phyloP scores from a whole-genome alignment of 345 rosid species.

The Zanthoxylum bungeanum region DNA sequence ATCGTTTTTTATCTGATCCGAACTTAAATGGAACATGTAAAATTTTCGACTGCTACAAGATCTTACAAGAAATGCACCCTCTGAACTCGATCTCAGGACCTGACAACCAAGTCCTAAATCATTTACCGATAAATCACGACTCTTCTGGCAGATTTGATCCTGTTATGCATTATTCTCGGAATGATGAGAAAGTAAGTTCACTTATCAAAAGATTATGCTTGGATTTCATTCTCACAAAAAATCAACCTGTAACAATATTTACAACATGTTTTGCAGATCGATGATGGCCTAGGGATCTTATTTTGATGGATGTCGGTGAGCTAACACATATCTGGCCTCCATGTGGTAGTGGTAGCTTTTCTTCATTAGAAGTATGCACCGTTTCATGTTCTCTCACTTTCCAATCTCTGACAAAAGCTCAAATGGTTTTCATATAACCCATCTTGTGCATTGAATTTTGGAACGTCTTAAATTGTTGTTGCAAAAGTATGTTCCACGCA shows the following conservation, averaged over 20 bases:
- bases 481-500: neutral
- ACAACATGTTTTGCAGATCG: constrained; percentile 46
- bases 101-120: too few species aligned
- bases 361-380: constrained; percentile 60
- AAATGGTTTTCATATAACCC: neutral
- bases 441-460: neutral
- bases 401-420: neutral
- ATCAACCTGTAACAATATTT: neutral
- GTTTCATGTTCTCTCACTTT: neutral
- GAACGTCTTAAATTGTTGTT: neutral
- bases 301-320: constrained; percentile 92
- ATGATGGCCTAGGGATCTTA: constrained; percentile 83
- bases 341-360: constrained; percentile 73
- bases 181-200: constrained; percentile 76
- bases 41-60: too few species aligned
- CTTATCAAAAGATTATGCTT: constrained; percentile 5
- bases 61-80: too few species aligned
- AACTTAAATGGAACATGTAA: too few species aligned
- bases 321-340: constrained; percentile 97
- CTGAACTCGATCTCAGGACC: too few species aligned
- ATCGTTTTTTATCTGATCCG: too few species aligned
- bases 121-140: too few species aligned
- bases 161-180: constrained; percentile 93
- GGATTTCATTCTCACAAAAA: neutral
- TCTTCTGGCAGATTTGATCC: constrained; percentile 74